Conservation (phyloP, 1,139 yeast genomes). For the Geotrichum citri-aurantii region DNA sequence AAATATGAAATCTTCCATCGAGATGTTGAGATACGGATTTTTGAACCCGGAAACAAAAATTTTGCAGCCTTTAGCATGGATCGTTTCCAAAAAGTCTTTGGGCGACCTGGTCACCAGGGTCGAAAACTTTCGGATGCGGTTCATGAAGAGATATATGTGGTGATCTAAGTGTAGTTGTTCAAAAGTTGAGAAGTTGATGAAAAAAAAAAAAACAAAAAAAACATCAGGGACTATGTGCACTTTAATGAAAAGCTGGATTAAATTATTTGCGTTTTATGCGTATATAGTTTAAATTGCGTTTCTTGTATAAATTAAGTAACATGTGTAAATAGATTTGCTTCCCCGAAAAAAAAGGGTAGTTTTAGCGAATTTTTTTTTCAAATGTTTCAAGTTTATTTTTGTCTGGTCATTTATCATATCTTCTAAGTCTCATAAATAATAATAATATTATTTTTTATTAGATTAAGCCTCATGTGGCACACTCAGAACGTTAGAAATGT, state of each 20-base stretch:
- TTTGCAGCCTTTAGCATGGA: constrained; percentile 16
- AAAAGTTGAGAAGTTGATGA: background rate
- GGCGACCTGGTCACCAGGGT: constrained; percentile 4
- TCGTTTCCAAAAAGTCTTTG: constrained; percentile 6
- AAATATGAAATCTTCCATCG: constrained; percentile 77
- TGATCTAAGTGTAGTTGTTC: background rate
- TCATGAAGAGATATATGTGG: background rate
- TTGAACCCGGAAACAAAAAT: constrained; percentile 43
- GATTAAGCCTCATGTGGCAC: background rate
- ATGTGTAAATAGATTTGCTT: too few species aligned
- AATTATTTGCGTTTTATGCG: too few species aligned
- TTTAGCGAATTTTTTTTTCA: too few species aligned
- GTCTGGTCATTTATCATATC: too few species aligned
- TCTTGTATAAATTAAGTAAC: too few species aligned
- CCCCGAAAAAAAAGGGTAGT: too few species aligned
- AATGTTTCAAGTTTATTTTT: too few species aligned
- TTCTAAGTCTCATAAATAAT: too few species aligned
- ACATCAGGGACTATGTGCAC: too few species aligned
- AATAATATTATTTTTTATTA: too few species aligned
- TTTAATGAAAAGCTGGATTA: too few species aligned
- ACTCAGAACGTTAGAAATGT: background rate
- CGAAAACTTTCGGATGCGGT: background rate
- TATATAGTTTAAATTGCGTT: too few species aligned
- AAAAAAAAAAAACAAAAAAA: background rate
- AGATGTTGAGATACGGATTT: constrained; percentile 74